A percentile compares a stretch with the other conserved stretches of the same genome.
Conservation (phyloP, 306 rosid genomes). For the Corylus avellana region DNA sequence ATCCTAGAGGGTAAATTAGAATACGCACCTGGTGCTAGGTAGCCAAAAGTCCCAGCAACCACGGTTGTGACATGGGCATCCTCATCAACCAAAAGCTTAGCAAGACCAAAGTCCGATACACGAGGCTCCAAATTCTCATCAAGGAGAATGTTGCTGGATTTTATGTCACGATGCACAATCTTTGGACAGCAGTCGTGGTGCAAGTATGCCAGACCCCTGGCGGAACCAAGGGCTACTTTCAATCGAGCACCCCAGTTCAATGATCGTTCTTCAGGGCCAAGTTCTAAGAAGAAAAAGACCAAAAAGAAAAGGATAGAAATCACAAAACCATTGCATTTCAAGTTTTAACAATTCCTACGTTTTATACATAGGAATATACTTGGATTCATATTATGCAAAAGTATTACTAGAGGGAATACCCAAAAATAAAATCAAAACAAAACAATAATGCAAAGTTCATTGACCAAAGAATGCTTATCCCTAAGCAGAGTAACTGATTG, state of each 20-base stretch:
- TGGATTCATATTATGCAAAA: neutral
- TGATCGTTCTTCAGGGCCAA: conserved; percentile 39
- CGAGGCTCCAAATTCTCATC: conserved; percentile 84
- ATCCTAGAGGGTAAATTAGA: neutral
- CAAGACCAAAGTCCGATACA: conserved; percentile 92
- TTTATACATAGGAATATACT: neutral
- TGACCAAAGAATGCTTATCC: neutral
- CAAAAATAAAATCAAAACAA: neutral
- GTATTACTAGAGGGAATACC: neutral
- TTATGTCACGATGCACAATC: conserved; percentile 85
- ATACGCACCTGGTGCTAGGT: conserved; percentile 86
- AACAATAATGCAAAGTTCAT: neutral
- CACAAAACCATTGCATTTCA: neutral
- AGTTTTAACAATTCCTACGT: neutral
- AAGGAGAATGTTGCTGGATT: conserved; percentile 94
- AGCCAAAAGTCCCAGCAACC: conserved; percentile 98
- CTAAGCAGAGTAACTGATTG: neutral
- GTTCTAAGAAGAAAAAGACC: conserved; percentile 29
- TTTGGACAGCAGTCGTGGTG: conserved; percentile 92
- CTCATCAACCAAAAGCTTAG: conserved; percentile 90
- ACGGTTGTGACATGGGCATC: conserved; percentile 96
- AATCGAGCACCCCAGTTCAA: conserved; percentile 81
- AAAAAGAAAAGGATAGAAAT: neutral
- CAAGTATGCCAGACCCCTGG: conserved; percentile 89
- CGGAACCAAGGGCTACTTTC: conserved; percentile 88